Conservation (phyloP, 257 asterid genomes). For the Asclepias syriaca region DNA sequence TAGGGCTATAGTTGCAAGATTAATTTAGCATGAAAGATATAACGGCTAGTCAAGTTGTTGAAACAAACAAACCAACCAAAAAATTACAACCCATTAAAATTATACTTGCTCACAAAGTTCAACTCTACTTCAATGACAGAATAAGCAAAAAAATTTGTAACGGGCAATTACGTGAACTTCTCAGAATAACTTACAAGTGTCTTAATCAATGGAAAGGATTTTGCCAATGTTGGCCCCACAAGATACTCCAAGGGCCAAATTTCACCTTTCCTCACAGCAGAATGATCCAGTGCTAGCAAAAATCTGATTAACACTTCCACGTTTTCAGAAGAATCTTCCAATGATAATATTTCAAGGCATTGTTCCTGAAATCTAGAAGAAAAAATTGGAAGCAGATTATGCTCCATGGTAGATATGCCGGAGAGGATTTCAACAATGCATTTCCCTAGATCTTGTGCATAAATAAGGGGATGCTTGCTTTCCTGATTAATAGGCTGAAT, state of each 20-base stretch:
- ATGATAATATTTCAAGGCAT: conserved; percentile 54
- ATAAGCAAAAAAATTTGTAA: neutral
- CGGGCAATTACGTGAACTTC: neutral
- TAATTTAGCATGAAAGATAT: neutral
- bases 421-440: conserved; percentile 77
- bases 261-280: conserved; percentile 71
- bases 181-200: conserved; percentile 53
- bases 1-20: neutral
- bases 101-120: neutral
- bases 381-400: conserved; percentile 53
- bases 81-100: neutral
- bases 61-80: conserved; percentile 1
- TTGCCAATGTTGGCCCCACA: conserved; percentile 66
- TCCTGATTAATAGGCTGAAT: conserved; percentile 39
- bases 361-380: conserved; percentile 56
- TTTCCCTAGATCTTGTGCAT: conserved; percentile 66
- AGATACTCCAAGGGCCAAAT: conserved; percentile 74
- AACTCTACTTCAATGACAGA: neutral
- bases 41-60: neutral
- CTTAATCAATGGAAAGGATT: conserved; percentile 48
- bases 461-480: conserved; percentile 42
- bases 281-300: conserved; percentile 50
- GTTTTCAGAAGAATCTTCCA: conserved; percentile 43
- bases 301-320: conserved; percentile 50
- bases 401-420: conserved; percentile 43